Percentiles rank a stretch among this genome's conserved stretches.
phyloP scores from a whole-genome alignment of 768 basidiomycete genomes.

The Leucocoprinus sp. region DNA sequence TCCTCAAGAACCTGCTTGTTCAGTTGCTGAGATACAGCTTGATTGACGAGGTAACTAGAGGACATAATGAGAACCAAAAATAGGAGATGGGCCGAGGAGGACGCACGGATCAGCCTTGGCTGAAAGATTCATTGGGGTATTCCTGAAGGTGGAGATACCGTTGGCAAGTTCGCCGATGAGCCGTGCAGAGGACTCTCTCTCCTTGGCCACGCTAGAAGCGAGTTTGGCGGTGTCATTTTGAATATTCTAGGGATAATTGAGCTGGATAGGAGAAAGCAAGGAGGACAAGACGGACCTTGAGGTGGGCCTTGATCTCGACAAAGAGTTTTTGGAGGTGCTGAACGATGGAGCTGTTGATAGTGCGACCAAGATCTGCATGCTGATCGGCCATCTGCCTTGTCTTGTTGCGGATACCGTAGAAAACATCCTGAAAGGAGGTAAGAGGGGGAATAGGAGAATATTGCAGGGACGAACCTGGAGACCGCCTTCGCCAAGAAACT shows the following conservation, averaged over 20 bases:
- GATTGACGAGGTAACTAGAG: conserved; percentile 57
- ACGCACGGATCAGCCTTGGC: conserved; percentile 79
- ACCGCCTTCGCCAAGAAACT: conserved; percentile 97
- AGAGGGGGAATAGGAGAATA: neutral
- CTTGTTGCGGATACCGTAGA: conserved; percentile 88
- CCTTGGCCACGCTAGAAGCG: conserved; percentile 84
- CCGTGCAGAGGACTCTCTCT: conserved; percentile 81
- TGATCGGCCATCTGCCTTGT: conserved; percentile 91
- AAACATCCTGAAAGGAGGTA: conserved; percentile 61
- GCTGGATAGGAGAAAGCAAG: neutral
- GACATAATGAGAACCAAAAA: neutral
- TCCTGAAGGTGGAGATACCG: conserved; percentile 86
- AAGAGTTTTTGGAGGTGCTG: conserved; percentile 96
- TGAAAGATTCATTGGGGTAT: conserved; percentile 82
- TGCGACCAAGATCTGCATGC: conserved; percentile 92
- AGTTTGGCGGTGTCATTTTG: conserved; percentile 95
- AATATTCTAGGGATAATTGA: conserved; percentile 54
- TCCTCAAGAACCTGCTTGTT: conserved; percentile 94
- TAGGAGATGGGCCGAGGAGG: conserved; percentile 7
- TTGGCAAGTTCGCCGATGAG: conserved; percentile 83
- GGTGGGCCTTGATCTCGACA: conserved; percentile 94
- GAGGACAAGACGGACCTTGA: conserved; percentile 50
- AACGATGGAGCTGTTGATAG: conserved; percentile 94
- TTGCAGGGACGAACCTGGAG: conserved; percentile 50
- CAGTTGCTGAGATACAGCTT: conserved; percentile 69